phyloP scores from a whole-genome alignment of 768 basidiomycete species.

The Auriculariales sp. region DNA sequence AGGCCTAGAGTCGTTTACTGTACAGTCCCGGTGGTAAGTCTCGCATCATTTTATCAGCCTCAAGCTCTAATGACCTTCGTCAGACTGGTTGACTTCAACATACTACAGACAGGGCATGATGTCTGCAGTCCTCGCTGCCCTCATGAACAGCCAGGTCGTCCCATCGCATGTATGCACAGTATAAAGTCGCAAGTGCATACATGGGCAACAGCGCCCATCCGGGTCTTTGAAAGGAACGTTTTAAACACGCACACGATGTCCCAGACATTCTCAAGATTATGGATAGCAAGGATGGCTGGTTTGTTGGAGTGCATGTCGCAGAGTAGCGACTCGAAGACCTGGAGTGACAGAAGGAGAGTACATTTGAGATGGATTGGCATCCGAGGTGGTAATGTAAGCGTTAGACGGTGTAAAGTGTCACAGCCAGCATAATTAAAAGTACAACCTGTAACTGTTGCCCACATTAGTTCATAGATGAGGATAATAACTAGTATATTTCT shows the following conservation, averaged over 20 bases:
- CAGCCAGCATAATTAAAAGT: too few species aligned
- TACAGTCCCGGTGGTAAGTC: not conserved
- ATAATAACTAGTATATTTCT: too few species aligned
- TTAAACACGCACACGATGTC: not conserved
- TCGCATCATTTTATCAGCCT: not conserved
- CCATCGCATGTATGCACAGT: not conserved
- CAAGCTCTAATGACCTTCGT: too few species aligned
- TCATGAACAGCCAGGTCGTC: not conserved
- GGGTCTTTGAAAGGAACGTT: not conserved
- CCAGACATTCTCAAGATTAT: too few species aligned
- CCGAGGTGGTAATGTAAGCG: too few species aligned
- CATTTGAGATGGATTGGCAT: not conserved
- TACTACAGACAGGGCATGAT: not conserved
- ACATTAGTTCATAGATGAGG: too few species aligned
- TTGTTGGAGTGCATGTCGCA: too few species aligned
- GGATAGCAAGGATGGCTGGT: too few species aligned
- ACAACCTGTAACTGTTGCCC: too few species aligned
- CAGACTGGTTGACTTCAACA: not conserved
- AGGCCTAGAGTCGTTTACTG: constrained; percentile 16
- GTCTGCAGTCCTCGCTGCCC: not conserved
- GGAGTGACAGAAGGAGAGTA: not conserved
- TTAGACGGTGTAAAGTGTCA: not conserved
- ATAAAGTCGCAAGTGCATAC: not conserved
- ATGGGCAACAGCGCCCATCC: not conserved
- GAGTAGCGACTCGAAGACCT: too few species aligned